Base-by-base conservation (phyloP, 2,329 filamentous ascomycete genomes). In the Ceratocystis variospora region DNA sequence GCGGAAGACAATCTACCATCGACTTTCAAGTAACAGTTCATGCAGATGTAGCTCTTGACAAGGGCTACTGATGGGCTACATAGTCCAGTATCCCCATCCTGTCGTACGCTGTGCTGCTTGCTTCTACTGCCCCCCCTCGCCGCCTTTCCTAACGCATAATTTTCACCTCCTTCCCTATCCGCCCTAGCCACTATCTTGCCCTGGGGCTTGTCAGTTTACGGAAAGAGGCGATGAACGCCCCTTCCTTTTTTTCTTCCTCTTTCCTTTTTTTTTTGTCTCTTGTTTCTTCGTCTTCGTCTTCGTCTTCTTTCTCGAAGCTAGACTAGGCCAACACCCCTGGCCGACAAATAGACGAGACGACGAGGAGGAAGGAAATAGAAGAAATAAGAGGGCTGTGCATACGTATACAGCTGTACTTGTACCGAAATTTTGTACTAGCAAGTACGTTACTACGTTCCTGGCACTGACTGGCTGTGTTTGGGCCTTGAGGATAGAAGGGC, bases 201-300 rank as follows among this genome's bases (percentile, higher is more conserved):
- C 46, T 50, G 25, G 8, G 10, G 22, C n/a, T 15, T 31, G 22
- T 31, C 12, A 31, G 17, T 19, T 57, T 12, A 31, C 28, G 53
- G 53, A 57, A 57, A 33, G 25, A 57, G 53, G 53, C 53, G 53
- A 57, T 31, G 53, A 57, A 57, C 53, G 31, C 53, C 25, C 53
- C 17, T 31, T n/a, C 22, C 17, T 31, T 57, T 57, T 57, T n/a
- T 31, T n/a, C 22, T 57, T 28, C 6, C 22, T 33, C 22, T n/a
- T 57, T 31, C 15, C 28, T n/a, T 31, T 28, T 28, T 28, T 28
- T 17, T 31, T 12, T 22, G 12, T 15, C 22, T 22, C 50, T 10
- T 28, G 25, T 28, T 28, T 28, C 25, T 28, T 4, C 25, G 3
- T 55, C 22, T 12, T 25, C 22, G 22, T 22, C 22, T 22, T 22